Evolutionary conservation across 805 yeast genomes (phyloP), one percentile per base, ranked within the genome.

Genomic region (Candida insectalens): DNA sequence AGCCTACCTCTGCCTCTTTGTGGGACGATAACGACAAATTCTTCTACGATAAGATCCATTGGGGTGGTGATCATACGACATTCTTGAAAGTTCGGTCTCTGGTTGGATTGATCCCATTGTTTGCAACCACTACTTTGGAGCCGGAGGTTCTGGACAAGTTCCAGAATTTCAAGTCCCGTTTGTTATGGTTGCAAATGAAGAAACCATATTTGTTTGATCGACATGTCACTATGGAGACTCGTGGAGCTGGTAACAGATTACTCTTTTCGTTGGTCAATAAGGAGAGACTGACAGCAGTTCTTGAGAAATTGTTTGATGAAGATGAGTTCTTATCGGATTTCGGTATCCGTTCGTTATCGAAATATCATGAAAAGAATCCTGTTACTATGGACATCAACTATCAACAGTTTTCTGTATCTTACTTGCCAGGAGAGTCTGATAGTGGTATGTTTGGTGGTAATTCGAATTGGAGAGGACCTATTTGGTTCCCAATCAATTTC

Each of bases 391-490:
- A 77, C 43, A 94, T 87, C 29, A 68, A 83, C 53, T 94, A 94
- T 13, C 67, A 74, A 44, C 63, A 67, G 26, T 87, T 77, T 57
- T 62, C 65, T 29, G 88, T 84, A 21, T 69, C 71, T 38, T 84
- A 85, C 56, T 69, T 84, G 35, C 80, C 94, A 4, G 95, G 94
- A 20, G 95, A 84, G 51, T 81, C 94, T 19, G 89, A 84, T 51
- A 79, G 94, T 5, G 95, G 95, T 4, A 72, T 88, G 73, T 87
- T 87, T 67, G 96, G 96, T 33, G 96, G 96, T 38, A 87, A 87
- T 55, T 85, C 95, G 16, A 87, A 87, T 59, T 87, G 96, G 96
- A 71, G 96, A 56, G 96, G 96, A 3, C 96, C 96, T 12, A 85
- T 87, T 45, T 87, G 96, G 96, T 85, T 87, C 67, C 95, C 96